Base-by-base conservation (phyloP, 2,329 filamentous ascomycete genomes). In the Scortechinia acanthostroma region DNA sequence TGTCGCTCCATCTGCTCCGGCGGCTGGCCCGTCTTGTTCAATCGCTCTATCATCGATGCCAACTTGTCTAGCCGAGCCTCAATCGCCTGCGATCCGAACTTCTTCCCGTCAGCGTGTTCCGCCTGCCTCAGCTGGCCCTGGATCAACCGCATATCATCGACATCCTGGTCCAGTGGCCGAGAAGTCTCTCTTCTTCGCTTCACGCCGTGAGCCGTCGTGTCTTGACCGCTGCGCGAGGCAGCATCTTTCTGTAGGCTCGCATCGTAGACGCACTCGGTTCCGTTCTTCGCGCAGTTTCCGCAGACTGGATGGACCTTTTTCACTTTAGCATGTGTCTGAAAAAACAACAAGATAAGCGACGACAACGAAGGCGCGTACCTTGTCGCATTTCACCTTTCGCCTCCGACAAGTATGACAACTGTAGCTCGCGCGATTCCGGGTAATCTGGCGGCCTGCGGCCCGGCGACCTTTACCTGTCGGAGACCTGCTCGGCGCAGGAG, bases 361-460 rank as follows among this genome's bases (percentile, higher is more conserved):
- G 15, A 22, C 25, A 45, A 22, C n/a, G n/a, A n/a, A 43, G 35
- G 6, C 6, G 6, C 35, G 6, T 51, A 60, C 58, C 55, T 69
- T 68, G 52, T 67, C 61, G 49, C 68, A 71, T 59, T 69, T 70
- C 43, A 71, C 65, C 50, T 71, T 71, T 22, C 68, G 60, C 47
- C 63, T 55, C 42, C 68, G 62, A 53, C 68, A 71, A 1, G 59
- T 65, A 51, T 68, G 61, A 48, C 68, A 71, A 50, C 64, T 68
- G 50, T 70, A 70, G 50, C 66, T 70, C 23, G 64, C 59, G 43
- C 68, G 63, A 42, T 66, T 69, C 16, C 68, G 63, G 28, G 68
- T 71, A 44, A 71, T 71, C 46, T 69, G 66, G 43, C 66, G 66
- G 35, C 58, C 58, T 25, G 53, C 49, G n/a, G n/a, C n/a, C n/a